These are phyloP conservation scores for Solanum appendiculatum DNA, from an alignment of 257 asterid genomes.

Conservation along the genomic window DNA sequence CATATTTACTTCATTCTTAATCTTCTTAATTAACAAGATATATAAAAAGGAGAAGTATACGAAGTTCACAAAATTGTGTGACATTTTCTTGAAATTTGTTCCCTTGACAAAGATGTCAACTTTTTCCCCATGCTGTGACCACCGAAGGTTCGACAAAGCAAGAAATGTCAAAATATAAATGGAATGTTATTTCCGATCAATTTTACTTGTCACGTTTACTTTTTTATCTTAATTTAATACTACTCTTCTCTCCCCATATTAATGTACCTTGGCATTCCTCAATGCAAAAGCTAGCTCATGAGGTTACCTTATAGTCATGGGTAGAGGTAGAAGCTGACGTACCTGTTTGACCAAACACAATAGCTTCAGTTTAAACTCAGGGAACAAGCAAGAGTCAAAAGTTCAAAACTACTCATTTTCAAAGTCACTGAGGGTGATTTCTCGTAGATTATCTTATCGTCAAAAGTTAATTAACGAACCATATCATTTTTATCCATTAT, in stretches of 20 bases:
- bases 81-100: not conserved
- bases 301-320: not conserved
- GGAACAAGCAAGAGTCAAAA: no score
- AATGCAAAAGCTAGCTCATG: not conserved
- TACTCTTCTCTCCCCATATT: not conserved
- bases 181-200: not conserved
- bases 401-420: not conserved
- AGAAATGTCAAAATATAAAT: not conserved
- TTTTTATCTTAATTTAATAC: not conserved
- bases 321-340: not conserved
- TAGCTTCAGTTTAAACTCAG: no score
- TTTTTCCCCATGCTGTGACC: not conserved
- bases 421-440: not conserved
- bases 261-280: not conserved
- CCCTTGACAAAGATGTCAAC: not conserved
- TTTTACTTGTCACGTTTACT: not conserved
- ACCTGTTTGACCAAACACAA: no score
- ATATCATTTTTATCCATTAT: not conserved
- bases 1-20: not conserved
- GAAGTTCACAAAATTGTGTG: not conserved
- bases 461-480: not conserved
- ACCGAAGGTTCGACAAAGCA: not conserved
- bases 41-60: not conserved
- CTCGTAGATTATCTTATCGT: not conserved
- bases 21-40: not conserved